Conservation (phyloP, 768 basidiomycete species). For the Calvatia gigantea region DNA sequence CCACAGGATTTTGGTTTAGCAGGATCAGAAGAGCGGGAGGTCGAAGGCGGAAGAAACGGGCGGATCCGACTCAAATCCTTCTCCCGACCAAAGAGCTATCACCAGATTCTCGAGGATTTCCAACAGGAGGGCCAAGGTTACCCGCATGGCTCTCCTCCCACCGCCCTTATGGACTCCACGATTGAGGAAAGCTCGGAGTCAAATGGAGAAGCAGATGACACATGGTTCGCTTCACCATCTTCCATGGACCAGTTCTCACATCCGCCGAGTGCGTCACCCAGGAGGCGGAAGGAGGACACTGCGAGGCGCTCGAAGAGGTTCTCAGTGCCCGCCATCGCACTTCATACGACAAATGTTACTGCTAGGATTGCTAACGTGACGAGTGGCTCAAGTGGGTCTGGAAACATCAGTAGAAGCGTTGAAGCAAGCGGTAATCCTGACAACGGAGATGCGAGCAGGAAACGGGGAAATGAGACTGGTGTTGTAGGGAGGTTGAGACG, state of each 20-base stretch:
- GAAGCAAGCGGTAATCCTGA: background rate
- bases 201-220: conserved; percentile 16
- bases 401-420: conserved; percentile 12
- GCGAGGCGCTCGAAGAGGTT: conserved; percentile 64
- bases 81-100: conserved; percentile 58
- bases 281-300: conserved; percentile 51
- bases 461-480: background rate
- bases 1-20: background rate
- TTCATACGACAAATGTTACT: conserved; percentile 71
- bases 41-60: conserved; percentile 21
- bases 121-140: conserved; percentile 18
- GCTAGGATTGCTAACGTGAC: conserved; percentile 42
- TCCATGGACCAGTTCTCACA: conserved; percentile 17
- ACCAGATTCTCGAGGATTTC: conserved; percentile 67
- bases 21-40: conserved; percentile 2
- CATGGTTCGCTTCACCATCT: conserved; percentile 16
- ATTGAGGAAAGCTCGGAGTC: conserved; percentile 13
- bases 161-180: conserved; percentile 1
- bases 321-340: conserved; percentile 71
- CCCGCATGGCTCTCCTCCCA: background rate
- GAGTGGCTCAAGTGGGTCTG: conserved; percentile 23
- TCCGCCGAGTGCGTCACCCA: conserved; percentile 25
- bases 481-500: conserved; percentile 8
- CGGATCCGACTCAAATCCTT: conserved; percentile 32
- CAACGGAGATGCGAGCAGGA: background rate